Evolutionary conservation across 768 basidiomycete genomes (phyloP).

Genomic region (Symmetrospora coprosmae): DNA sequence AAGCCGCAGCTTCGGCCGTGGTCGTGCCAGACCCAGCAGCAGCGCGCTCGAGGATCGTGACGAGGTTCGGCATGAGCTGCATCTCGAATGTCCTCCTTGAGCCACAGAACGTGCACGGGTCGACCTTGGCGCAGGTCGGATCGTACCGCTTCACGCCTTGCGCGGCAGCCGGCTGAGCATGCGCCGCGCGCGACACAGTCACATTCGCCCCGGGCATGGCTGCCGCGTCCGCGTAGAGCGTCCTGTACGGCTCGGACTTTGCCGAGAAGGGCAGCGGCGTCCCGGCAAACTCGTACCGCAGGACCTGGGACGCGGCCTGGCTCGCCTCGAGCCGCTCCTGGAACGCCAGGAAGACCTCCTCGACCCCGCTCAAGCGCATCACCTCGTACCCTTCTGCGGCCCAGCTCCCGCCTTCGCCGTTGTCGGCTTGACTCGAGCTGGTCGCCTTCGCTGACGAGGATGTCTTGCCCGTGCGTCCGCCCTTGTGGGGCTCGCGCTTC

Average conservation of each 20-base stretch:
- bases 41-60: slow-evolving; percentile 1
- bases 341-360: slow-evolving; percentile 19
- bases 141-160: neutral
- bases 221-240: neutral
- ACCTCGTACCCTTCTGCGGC: slow-evolving; percentile 12
- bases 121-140: neutral
- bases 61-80: slow-evolving; percentile 15
- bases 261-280: slow-evolving; percentile 8
- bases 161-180: neutral
- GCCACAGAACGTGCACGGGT: neutral
- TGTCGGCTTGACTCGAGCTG: neutral
- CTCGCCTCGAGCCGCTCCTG: slow-evolving; percentile 11
- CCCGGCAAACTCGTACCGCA: slow-evolving; percentile 12
- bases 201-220: neutral
- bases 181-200: neutral
- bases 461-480: neutral
- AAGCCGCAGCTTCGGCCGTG: neutral
- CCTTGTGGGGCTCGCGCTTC: slow-evolving; percentile 9
- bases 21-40: too few relatives aligned
- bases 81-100: neutral
- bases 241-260: slow-evolving; percentile 2
- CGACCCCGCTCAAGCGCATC: slow-evolving; percentile 4
- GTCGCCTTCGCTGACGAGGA: neutral
- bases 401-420: neutral
- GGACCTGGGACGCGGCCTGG: slow-evolving; percentile 1